phyloP scores from a whole-genome alignment of 768 basidiomycete species.

The Hypholoma sublateritium region DNA sequence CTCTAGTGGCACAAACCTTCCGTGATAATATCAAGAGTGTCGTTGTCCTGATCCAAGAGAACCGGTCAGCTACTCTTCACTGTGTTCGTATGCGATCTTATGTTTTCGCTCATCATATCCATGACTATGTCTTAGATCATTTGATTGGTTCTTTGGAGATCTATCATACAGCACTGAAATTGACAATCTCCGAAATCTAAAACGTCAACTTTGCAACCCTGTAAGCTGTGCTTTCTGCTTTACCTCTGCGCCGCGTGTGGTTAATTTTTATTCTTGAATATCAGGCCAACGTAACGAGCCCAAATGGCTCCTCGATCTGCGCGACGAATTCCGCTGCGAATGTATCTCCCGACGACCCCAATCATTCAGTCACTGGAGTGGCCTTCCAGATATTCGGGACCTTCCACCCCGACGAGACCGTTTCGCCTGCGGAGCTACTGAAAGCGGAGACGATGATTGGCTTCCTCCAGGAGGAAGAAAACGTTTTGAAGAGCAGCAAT shows the following conservation, averaged over 20 bases:
- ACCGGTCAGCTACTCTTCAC: conserved; percentile 7
- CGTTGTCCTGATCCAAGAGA: conserved; percentile 26
- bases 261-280: not conserved
- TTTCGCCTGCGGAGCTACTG: conserved; percentile 8
- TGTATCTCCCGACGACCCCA: conserved; percentile 22
- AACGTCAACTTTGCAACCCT: conserved; percentile 22
- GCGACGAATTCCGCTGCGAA: conserved; percentile 18
- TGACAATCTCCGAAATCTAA: conserved; percentile 18
- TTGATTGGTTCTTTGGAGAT: conserved; percentile 29
- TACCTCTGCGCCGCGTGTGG: not conserved
- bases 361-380: conserved; percentile 24
- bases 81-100: too few species aligned
- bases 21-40: conserved; percentile 21
- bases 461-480: conserved; percentile 23
- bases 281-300: conserved; percentile 14
- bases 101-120: not conserved
- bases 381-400: conserved; percentile 24
- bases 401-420: conserved; percentile 20
- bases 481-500: conserved; percentile 15
- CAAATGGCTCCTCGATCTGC: conserved; percentile 19
- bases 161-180: conserved; percentile 17
- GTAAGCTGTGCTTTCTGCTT: not conserved
- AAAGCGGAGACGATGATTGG: conserved; percentile 17
- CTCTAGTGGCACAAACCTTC: not conserved
- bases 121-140: conserved; percentile 17